Conservation (phyloP, 768 basidiomycete species). For the Collybiopsis luxurians region DNA sequence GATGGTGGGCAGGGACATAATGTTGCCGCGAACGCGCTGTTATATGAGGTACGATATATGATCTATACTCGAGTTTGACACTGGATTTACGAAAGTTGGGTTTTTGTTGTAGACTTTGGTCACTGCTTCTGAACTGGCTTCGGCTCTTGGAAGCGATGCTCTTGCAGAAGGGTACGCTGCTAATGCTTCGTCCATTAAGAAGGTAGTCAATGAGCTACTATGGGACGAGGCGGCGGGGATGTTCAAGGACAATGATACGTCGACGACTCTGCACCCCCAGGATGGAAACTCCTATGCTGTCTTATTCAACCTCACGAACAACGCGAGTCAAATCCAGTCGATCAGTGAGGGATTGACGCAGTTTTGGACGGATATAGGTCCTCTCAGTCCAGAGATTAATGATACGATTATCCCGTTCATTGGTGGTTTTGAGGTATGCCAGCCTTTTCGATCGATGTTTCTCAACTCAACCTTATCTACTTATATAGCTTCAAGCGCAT, state of each 20-base stretch:
- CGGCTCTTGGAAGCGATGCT: slow-evolving; percentile 18
- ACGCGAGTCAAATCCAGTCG: slow-evolving; percentile 31
- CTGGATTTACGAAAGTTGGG: not conserved
- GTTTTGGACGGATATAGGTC: slow-evolving; percentile 48
- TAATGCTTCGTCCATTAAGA: slow-evolving; percentile 37
- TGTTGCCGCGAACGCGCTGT: slow-evolving; percentile 31
- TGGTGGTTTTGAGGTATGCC: slow-evolving; percentile 22
- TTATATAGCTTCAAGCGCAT: slow-evolving; percentile 43
- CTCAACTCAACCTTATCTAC: not conserved
- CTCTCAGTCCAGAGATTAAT: slow-evolving; percentile 45
- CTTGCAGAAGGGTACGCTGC: slow-evolving; percentile 23
- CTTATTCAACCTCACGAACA: slow-evolving; percentile 39
- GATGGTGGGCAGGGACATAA: slow-evolving; percentile 45
- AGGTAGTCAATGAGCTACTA: slow-evolving; percentile 36
- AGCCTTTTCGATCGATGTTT: slow-evolving; percentile 35
- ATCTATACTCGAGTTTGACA: not conserved
- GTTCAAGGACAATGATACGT: slow-evolving; percentile 45
- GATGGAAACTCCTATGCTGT: slow-evolving; percentile 50
- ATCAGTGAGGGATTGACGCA: slow-evolving; percentile 42
- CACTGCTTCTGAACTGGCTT: slow-evolving; percentile 33
- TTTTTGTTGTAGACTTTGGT: slow-evolving; percentile 25
- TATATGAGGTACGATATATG: slow-evolving; percentile 39
- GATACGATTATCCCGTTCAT: slow-evolving; percentile 52
- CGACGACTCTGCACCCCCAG: slow-evolving; percentile 40
- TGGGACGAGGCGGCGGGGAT: slow-evolving; percentile 42